A percentile compares a stretch with the other conserved stretches of the same genome.
Evolutionary conservation across 345 rosid genomes (phyloP).

Genomic region (Euphorbia lathyris): DNA sequence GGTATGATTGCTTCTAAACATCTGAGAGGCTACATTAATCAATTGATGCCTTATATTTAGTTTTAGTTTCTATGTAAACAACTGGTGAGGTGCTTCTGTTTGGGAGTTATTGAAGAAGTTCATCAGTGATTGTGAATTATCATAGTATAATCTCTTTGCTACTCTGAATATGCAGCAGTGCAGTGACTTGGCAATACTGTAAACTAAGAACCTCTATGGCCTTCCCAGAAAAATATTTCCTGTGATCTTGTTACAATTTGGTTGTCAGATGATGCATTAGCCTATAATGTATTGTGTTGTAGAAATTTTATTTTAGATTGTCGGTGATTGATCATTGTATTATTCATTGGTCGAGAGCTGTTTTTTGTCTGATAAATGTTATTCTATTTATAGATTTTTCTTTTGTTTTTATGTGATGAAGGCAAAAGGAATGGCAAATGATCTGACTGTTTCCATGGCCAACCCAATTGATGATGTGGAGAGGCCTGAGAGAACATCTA

Average conservation of each 20-base stretch:
- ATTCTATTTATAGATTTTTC: background rate
- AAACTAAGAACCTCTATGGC: background rate
- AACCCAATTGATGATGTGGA: slow-evolving; percentile 42
- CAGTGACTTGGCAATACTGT: background rate
- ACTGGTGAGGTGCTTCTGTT: background rate
- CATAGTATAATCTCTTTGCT: too few species aligned
- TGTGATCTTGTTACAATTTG: background rate
- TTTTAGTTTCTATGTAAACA: background rate
- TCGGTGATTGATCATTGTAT: background rate
- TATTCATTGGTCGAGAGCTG: background rate
- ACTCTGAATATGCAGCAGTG: background rate
- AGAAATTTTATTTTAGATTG: background rate
- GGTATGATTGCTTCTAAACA: background rate
- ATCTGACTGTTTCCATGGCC: slow-evolving; percentile 33
- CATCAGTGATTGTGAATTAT: background rate
- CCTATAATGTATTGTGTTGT: background rate
- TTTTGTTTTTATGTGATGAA: slow-evolving; percentile 25
- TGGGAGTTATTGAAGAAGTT: background rate
- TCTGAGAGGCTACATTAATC: background rate
- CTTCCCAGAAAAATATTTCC: background rate
- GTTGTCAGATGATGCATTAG: background rate
- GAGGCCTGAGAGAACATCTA: slow-evolving; percentile 50
- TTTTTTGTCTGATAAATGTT: background rate
- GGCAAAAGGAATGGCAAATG: slow-evolving; percentile 45
- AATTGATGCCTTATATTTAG: background rate